phyloP scores from a whole-genome alignment of 371 early-diverging fungal genomes.

The Neoconidiobolus thromboides region DNA sequence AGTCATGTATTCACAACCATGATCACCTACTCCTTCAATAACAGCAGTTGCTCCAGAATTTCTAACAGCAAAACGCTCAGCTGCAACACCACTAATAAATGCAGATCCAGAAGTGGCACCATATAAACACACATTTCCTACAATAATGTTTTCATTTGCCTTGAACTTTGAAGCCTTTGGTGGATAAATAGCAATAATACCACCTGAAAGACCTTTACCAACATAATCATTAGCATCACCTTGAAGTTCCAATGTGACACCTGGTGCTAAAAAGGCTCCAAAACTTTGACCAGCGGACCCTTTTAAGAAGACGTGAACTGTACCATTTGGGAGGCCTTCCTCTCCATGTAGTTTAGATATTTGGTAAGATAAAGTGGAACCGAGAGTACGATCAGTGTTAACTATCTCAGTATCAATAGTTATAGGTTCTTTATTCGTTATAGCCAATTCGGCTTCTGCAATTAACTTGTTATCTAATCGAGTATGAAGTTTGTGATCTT shows the following conservation, averaged over 20 bases:
- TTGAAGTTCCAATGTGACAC: slow-evolving; percentile 77
- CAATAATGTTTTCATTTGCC: slow-evolving; percentile 72
- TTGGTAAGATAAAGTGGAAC: slow-evolving; percentile 76
- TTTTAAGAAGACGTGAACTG: slow-evolving; percentile 59
- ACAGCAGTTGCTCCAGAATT: slow-evolving; percentile 92
- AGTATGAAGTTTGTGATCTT: slow-evolving; percentile 67
- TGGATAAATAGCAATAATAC: slow-evolving; percentile 70
- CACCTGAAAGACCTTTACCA: slow-evolving; percentile 94
- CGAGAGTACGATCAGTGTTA: slow-evolving; percentile 90
- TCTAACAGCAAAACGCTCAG: slow-evolving; percentile 93
- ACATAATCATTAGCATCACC: slow-evolving; percentile 97
- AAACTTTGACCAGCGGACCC: slow-evolving; percentile 96
- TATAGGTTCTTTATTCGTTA: slow-evolving; percentile 36
- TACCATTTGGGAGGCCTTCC: slow-evolving; percentile 63
- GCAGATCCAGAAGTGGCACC: slow-evolving; percentile 87
- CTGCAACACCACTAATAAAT: slow-evolving; percentile 86
- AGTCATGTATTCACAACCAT: slow-evolving; percentile 98
- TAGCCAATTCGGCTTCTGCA: slow-evolving; percentile 51
- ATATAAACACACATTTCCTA: slow-evolving; percentile 92
- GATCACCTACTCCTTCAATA: slow-evolving; percentile 93
- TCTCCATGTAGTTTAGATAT: slow-evolving; percentile 66
- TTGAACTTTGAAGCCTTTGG: slow-evolving; percentile 57
- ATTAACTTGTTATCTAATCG: slow-evolving; percentile 70
- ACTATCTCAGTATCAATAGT: slow-evolving; percentile 44
- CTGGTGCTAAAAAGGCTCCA: slow-evolving; percentile 87